Percentiles rank a stretch among this genome's conserved stretches.
Conservation (phyloP, 371 early-diverging fungal genomes). For the Rhizopus delemar region DNA sequence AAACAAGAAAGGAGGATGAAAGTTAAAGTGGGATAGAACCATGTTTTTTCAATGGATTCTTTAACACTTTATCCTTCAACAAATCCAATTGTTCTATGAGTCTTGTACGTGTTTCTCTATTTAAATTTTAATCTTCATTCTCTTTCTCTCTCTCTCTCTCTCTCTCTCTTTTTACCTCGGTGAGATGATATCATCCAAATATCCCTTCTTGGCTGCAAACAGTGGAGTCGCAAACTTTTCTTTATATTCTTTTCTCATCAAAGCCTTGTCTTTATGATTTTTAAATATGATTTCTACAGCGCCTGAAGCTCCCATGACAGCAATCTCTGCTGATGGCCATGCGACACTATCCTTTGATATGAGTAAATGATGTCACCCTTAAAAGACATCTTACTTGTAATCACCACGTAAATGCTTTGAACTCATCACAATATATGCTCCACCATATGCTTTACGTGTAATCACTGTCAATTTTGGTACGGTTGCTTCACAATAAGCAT, state of each 20-base stretch:
- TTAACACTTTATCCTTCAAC: conserved; percentile 70
- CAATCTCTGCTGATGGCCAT: conserved; percentile 97
- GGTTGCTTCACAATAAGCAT: conserved; percentile 96
- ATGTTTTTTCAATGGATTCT: conserved; percentile 92
- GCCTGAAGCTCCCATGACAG: conserved; percentile 97
- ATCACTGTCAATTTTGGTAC: conserved; percentile 97
- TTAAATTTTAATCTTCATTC: not conserved
- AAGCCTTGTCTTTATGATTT: conserved; percentile 63
- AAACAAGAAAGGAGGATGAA: no score
- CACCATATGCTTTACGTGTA: conserved; percentile 96
- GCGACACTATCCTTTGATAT: conserved; percentile 67
- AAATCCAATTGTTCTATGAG: conserved; percentile 89
- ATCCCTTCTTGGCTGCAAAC: conserved; percentile 95
- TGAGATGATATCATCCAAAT: conserved; percentile 89
- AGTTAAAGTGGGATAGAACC: conserved; percentile 87
- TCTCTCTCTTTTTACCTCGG: conserved; percentile 58
- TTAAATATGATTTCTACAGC: conserved; percentile 97
- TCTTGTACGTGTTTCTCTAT: conserved; percentile 71
- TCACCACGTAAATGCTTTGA: conserved; percentile 96
- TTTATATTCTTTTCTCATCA: conserved; percentile 86
- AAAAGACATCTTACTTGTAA: conserved; percentile 49
- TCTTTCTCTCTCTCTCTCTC: not conserved
- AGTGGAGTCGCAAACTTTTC: conserved; percentile 94
- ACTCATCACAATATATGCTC: conserved; percentile 98
- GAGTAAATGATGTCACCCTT: not conserved